Base-by-base conservation (phyloP, 495 filamentous ascomycete genomes). In the Achaetomiella virescens region DNA sequence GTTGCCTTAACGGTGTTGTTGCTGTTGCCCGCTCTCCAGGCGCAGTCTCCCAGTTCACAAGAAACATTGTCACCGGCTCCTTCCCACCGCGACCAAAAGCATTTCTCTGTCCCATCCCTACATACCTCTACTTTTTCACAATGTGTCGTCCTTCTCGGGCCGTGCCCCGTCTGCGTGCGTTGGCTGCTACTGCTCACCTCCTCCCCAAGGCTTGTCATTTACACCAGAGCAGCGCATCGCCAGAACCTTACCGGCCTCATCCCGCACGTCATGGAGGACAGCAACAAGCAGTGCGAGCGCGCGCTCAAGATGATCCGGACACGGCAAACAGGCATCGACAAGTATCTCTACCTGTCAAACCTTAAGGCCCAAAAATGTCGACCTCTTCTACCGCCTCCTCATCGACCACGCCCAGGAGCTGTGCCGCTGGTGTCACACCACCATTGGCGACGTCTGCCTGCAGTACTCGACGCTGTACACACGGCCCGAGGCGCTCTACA, bases 401-500 rank as follows among this genome's bases (percentile, higher is more conserved):
- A 89, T 91, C 57, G 86, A 92, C 69, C 87, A 97, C 73, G 83
- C 96, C 61, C 87, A 87, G 73, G 87, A 92, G 66, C 73, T 97
- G 61, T 95, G 61, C 93, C 93, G 42, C 75, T 97, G 54, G 95
- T 98, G 64, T 98, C n/a, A 98, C 74, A 98, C 93, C 6, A 93
- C 91, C 60, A 95, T 98, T 62, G 93, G 93, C 60, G 92, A 98
- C 68, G 93, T 95, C 29, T 98, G 93, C 74, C 74, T 95, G 61
- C 83, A 91, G 68, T 98, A 95, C 84, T 95, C 90, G 31, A 89
- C 95, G 60, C 86, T 97, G 62, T 98, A 93, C 79, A 95, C 90
- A 33, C 88, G 90, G 56, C 91, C 93, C 14, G 93, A 98, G 77
- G 93, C 87, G 21, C 78, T 96, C 67, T 96, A 96, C 76, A 84